Percentiles rank a stretch among this genome's conserved stretches.
Conservation (phyloP, 208 protist species). For the Herpetomonas samuelpessoai region DNA sequence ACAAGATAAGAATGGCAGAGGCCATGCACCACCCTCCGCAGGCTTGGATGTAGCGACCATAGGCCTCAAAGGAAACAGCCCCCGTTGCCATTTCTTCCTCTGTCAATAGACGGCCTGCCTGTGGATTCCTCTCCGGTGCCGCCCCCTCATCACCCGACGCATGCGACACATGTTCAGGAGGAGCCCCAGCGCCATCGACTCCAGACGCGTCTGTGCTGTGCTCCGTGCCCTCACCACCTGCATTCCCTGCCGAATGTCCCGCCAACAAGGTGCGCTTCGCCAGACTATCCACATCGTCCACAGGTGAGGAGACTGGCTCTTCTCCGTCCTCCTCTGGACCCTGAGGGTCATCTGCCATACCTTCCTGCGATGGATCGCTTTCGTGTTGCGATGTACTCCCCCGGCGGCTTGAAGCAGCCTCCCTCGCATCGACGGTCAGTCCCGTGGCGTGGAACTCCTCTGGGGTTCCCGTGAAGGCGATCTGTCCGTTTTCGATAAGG, state of each 20-base stretch:
- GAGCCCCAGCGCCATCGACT: no score
- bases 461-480: slow-evolving; percentile 38
- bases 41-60: no score
- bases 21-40: slow-evolving; percentile 36
- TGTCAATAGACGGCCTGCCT: slow-evolving; percentile 40
- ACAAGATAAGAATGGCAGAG: no score
- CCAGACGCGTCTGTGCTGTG: no score
- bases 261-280: no score
- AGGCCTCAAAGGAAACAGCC: slow-evolving; percentile 39
- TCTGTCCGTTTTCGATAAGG: slow-evolving; percentile 61
- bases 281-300: no score
- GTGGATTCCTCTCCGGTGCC: slow-evolving; percentile 3
- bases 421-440: slow-evolving; percentile 8
- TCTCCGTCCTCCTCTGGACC: no score
- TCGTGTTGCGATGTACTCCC: no score
- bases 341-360: no score
- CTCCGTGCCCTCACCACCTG: slow-evolving; percentile 25
- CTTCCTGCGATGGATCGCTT: no score
- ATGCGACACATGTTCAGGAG: background rate
- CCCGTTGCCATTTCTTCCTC: slow-evolving; percentile 67
- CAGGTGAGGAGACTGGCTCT: no score
- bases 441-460: slow-evolving; percentile 37
- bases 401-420: background rate
- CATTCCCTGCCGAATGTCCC: no score
- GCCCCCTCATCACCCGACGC: background rate